Evolutionary conservation across 345 rosid species (phyloP), one percentile per base, ranked within the genome.

Genomic region (Crucihimalaya himalaica): DNA sequence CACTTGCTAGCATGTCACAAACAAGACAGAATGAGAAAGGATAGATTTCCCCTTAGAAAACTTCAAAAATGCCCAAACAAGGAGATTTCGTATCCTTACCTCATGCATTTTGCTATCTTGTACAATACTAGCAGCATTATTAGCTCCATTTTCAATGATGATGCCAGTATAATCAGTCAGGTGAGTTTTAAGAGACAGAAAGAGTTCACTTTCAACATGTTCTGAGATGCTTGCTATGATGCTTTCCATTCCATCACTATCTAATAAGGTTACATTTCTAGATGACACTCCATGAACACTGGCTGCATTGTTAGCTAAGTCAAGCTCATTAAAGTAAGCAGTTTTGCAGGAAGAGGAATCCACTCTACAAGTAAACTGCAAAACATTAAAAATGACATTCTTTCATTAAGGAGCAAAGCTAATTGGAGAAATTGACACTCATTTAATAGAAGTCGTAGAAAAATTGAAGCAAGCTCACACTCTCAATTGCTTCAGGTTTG

Each of bases 201-300:
- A 75, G 71, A 96, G 88, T 81, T 90, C 92, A 46, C 77, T 77
- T 80, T 78, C 87, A 28, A 90, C 84, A 76, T 71, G 72, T 80
- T 80, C 85, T 43, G 82, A 64, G 52, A 90, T 80, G 80, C 78
- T 58, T 27, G 82, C 59, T 47, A 81, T 59, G 57, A 72, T 62
- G 70, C 74, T 71, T 68, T 67, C 50, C 23, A 57, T 35, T 71
- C 35, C 51, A 61, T 64, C 72, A 51, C 25, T 64, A 66, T 39
- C 51, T 21, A 63, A 54, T 61, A 42, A 48, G 57, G 40, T 63
- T 56, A 51, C 73, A 72, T 69, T 80, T 73, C 78, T 60, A 62
- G 79, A 59, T 45, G 72, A 62, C 67, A 59, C 63, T 18, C 19
- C 67, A 59, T 21, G 18, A 61, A 47, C 63, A 73, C 66, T 82